These are phyloP conservation scores for Coemansia sp. DNA, from an alignment of 192 early-diverging fungal species.

Conservation along the genomic window DNA sequence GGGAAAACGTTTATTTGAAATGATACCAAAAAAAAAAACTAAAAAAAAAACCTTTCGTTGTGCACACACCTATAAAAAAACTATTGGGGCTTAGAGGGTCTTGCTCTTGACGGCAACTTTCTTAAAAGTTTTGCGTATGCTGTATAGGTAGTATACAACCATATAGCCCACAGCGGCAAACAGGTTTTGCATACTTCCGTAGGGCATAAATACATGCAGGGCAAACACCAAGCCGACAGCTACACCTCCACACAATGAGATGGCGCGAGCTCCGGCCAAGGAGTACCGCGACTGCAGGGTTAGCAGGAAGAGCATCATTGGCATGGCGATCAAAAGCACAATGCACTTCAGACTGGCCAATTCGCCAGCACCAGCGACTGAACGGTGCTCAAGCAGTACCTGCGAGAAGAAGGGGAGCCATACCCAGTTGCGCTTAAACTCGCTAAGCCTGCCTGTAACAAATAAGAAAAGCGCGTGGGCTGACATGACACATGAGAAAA, in stretches of 20 bases:
- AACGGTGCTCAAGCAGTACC: neutral
- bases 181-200: neutral
- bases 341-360: neutral
- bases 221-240: neutral
- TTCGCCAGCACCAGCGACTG: neutral
- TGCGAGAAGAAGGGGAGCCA: neutral
- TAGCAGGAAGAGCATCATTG: neutral
- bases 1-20: neutral
- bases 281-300: neutral
- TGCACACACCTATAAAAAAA: neutral
- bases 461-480: neutral
- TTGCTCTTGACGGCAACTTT: neutral
- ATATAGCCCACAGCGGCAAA: neutral
- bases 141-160: neutral
- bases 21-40: too few relatives aligned
- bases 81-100: neutral
- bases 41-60: neutral
- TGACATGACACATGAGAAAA: neutral
- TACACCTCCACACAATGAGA: neutral
- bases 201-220: neutral
- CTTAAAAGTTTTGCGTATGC: neutral
- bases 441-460: neutral
- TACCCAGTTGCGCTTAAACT: neutral
- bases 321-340: neutral
- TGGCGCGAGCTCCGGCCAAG: neutral